Evolutionary conservation across 176 grass and related monocot species (phyloP), one percentile per base, ranked within the genome.

Genomic region (Rhynchospora pubera): DNA sequence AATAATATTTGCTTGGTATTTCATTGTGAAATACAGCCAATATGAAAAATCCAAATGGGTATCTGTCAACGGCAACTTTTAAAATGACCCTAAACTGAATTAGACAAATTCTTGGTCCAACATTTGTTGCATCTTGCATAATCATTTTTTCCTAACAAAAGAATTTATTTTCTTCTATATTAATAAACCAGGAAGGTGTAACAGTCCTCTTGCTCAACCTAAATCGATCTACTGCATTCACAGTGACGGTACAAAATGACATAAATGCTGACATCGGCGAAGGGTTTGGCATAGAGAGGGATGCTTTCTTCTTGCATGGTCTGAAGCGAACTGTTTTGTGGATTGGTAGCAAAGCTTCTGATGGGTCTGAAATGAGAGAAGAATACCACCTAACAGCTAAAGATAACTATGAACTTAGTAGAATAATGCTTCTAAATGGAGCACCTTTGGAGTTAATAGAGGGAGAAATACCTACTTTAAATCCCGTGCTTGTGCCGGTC

Each of bases 141-240:
- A 70, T 19, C 12, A 62, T 47, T 39, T 71, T 28, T 52, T 52
- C 32, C 4, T 77, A 8, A 6, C 7, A 47, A 47, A 3, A 47
- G 21, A 4, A n/a, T 70, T 2, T 21, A 2, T 46, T 70, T 44
- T 45, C 6, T 76, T 76, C 65, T 80, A 22, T 65, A 48, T 82
- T 62, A 65, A 64, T 82, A 85, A 82, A 80, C 80, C 80, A 99
- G 93, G 89, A 81, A 14, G 93, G 97, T 1, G 23, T 99, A 5
- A 82, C 93, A 46, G 63, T 99, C 58, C 89, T 99, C 32, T 79
- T 99, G 87, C 77, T 99, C 82, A 99, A 99, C 87, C 83, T 99
- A 82, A 94, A 92, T 80, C 72, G 43, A 68, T 66, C 81, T 66
- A 90, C 72, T 45, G 77, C 83, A 57, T 99, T 93, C 89, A 93